Percentiles rank a stretch among this genome's conserved stretches.
Conservation (phyloP, 1,284 basidiomycete species). For the Exobasidium rhododendri region DNA sequence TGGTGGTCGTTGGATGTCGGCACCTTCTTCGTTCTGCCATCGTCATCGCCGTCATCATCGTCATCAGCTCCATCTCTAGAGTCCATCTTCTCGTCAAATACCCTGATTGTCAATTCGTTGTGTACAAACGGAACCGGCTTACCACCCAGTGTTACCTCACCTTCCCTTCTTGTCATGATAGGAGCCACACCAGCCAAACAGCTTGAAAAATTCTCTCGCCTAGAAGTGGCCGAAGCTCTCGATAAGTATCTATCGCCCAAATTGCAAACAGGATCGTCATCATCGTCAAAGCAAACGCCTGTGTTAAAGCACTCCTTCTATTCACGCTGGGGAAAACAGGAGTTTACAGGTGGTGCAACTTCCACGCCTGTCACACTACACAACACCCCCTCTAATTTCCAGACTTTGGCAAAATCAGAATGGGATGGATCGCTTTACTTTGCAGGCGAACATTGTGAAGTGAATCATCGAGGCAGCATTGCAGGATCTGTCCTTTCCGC, state of each 20-base stretch:
- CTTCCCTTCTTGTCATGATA: conserved; percentile 57
- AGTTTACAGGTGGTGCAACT: conserved; percentile 59
- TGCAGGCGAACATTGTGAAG: conserved; percentile 61
- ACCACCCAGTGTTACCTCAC: conserved; percentile 40
- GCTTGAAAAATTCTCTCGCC: conserved; percentile 44
- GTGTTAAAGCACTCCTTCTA: conserved; percentile 34
- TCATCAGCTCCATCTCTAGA: conserved; percentile 11
- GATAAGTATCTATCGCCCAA: conserved; percentile 46
- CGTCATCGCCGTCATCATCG: conserved; percentile 9
- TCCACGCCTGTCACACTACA: conserved; percentile 57
- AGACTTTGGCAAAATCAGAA: neutral
- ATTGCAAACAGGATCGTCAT: neutral
- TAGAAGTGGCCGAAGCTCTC: conserved; percentile 39
- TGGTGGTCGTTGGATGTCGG: conserved; percentile 58
- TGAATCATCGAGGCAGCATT: conserved; percentile 48
- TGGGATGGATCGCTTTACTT: conserved; percentile 59
- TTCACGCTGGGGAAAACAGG: conserved; percentile 58
- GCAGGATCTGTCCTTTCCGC: conserved; percentile 11
- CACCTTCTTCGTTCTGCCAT: conserved; percentile 57
- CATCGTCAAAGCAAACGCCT: neutral
- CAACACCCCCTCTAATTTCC: conserved; percentile 12
- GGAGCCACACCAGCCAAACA: conserved; percentile 44
- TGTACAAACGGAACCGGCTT: conserved; percentile 45
- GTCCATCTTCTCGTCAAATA: conserved; percentile 48
- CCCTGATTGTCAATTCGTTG: conserved; percentile 56